Percentiles rank a stretch among this genome's conserved stretches.
Conservation (phyloP, 805 yeast species). For the Grigorovia yakushimaensis region DNA sequence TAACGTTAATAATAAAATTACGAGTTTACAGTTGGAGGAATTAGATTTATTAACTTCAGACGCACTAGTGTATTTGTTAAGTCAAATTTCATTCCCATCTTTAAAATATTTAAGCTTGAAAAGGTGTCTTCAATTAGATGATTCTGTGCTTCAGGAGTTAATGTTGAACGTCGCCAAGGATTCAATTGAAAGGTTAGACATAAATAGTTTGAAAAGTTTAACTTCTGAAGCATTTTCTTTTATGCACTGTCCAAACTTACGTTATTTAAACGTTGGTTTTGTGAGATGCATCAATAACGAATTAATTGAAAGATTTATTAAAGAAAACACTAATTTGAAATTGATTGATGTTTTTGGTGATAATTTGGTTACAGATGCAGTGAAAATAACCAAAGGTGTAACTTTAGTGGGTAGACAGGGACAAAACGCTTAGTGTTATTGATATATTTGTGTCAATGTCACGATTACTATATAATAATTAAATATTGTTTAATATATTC, state of each 20-base stretch:
- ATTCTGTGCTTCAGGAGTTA: conserved; percentile 49
- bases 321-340: conserved; percentile 50
- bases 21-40: conserved; percentile 46
- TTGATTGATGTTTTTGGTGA: conserved; percentile 76
- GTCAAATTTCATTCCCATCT: conserved; percentile 39
- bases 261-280: conserved; percentile 69
- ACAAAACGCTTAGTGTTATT: conserved; percentile 37
- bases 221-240: conserved; percentile 42
- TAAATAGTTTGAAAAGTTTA: conserved; percentile 63
- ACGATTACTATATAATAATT: not conserved
- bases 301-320: conserved; percentile 46
- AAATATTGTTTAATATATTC: not conserved
- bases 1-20: conserved; percentile 26
- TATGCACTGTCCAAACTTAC: conserved; percentile 47
- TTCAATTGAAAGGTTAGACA: conserved; percentile 56
- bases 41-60: conserved; percentile 62
- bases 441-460: not conserved
- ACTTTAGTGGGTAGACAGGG: conserved; percentile 68
- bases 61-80: conserved; percentile 52
- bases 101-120: conserved; percentile 50
- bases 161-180: conserved; percentile 47
- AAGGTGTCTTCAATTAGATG: conserved; percentile 58
- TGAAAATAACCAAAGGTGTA: conserved; percentile 43
- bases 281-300: conserved; percentile 67
- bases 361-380: conserved; percentile 52